Conservation (phyloP, 208 protist species). For the Leishmania tarentolae region DNA sequence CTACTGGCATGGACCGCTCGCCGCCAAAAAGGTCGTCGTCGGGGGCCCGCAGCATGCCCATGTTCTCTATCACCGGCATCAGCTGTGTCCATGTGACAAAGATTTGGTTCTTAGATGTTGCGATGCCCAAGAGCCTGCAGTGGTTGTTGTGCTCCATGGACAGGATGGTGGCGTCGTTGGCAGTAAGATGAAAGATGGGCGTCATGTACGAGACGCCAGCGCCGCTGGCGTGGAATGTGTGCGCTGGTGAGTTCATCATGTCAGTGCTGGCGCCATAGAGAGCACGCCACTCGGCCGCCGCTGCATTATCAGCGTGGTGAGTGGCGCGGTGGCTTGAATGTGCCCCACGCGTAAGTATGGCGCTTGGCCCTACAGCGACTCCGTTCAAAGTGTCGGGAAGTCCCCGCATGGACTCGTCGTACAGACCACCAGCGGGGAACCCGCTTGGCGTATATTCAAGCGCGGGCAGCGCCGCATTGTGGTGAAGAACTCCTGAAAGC, state of each 20-base stretch:
- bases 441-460: slow-evolving; percentile 28
- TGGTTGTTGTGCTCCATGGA: slow-evolving; percentile 91
- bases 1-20: slow-evolving; percentile 20
- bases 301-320: slow-evolving; percentile 11
- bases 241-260: slow-evolving; percentile 26
- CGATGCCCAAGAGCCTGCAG: slow-evolving; percentile 74
- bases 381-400: neutral
- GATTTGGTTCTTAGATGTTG: slow-evolving; percentile 76
- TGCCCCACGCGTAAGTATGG: neutral
- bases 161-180: slow-evolving; percentile 68
- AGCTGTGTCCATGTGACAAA: slow-evolving; percentile 69
- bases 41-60: slow-evolving; percentile 11
- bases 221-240: slow-evolving; percentile 15
- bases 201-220: slow-evolving; percentile 58
- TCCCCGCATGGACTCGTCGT: neutral
- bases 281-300: slow-evolving; percentile 30
- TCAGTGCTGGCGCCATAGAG: slow-evolving; percentile 26
- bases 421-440: slow-evolving; percentile 11
- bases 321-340: neutral
- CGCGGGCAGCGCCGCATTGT: neutral
- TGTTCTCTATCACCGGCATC: slow-evolving; percentile 60
- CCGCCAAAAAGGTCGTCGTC: slow-evolving; percentile 34
- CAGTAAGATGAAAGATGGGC: slow-evolving; percentile 80
- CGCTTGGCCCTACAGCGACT: neutral
- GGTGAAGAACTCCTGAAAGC: neutral